These are phyloP conservation scores for Simplicillium sp. DNA, from an alignment of 2,329 filamentous ascomycete genomes.

Conservation along the genomic window DNA sequence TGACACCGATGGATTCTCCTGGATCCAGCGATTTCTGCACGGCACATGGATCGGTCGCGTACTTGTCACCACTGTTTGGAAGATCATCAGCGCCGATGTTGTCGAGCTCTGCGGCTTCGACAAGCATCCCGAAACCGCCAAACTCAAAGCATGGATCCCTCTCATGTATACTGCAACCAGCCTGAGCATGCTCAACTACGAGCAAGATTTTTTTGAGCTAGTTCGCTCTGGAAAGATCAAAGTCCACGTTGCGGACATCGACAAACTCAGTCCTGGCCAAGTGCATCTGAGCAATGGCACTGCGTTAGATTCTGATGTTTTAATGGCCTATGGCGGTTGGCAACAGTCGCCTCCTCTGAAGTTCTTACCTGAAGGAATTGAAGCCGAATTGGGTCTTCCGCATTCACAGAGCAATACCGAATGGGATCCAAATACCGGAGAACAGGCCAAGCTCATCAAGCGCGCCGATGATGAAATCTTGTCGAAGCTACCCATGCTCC, in stretches of 20 bases:
- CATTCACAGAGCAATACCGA: slow-evolving; percentile 18
- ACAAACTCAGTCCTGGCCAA: slow-evolving; percentile 28
- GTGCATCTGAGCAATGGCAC: slow-evolving; percentile 43
- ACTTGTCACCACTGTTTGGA: slow-evolving; percentile 49
- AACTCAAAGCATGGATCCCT: slow-evolving; percentile 42
- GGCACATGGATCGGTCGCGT: slow-evolving; percentile 44
- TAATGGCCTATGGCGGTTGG: slow-evolving; percentile 53
- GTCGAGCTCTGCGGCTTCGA: slow-evolving; percentile 43
- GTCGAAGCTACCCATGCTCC: slow-evolving; percentile 40
- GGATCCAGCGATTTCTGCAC: slow-evolving; percentile 46
- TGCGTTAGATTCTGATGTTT: slow-evolving; percentile 34
- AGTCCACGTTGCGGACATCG: slow-evolving; percentile 43
- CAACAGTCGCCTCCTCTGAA: slow-evolving; percentile 40
- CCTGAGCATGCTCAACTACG: slow-evolving; percentile 52
- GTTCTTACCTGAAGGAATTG: slow-evolving; percentile 38
- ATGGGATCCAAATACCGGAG: slow-evolving; percentile 4
- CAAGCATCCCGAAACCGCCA: slow-evolving; percentile 38
- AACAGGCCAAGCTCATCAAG: slow-evolving; percentile 22
- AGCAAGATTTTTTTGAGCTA: slow-evolving; percentile 46
- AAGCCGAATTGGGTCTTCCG: slow-evolving; percentile 38
- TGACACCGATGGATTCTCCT: slow-evolving; percentile 47
- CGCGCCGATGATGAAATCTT: slow-evolving; percentile 45
- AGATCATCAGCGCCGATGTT: slow-evolving; percentile 45
- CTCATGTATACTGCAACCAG: slow-evolving; percentile 43
- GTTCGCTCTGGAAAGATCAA: slow-evolving; percentile 41